Conservation (phyloP, 768 basidiomycete genomes). For the Pseudohyphozyma bogoriensis region DNA sequence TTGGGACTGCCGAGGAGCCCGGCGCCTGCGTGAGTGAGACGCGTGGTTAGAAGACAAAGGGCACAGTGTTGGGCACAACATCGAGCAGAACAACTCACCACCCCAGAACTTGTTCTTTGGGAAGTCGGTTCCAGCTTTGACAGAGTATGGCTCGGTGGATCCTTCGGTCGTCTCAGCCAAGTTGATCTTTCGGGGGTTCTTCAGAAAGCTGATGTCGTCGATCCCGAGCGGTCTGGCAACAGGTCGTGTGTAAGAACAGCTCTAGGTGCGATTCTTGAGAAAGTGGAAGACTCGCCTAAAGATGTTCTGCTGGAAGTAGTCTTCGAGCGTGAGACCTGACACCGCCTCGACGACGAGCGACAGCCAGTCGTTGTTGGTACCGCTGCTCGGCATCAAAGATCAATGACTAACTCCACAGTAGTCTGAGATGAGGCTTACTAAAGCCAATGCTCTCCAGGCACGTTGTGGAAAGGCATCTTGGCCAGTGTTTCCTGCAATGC, state of each 20-base stretch:
- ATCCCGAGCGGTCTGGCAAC: conserved; percentile 35
- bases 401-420: too few relatives aligned
- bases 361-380: conserved; percentile 34
- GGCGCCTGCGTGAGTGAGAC: conserved; percentile 18
- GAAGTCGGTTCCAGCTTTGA: too few relatives aligned
- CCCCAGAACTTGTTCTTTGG: too few relatives aligned
- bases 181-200: conserved; percentile 20
- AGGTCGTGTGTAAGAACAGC: too few relatives aligned
- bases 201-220: conserved; percentile 31
- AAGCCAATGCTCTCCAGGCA: not conserved
- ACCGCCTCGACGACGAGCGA: conserved; percentile 34
- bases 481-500: too few relatives aligned
- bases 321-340: conserved; percentile 32
- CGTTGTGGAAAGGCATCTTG: not conserved
- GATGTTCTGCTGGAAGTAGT: conserved; percentile 35
- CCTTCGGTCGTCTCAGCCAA: not conserved
- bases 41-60: conserved; percentile 15
- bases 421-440: too few relatives aligned
- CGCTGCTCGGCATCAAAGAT: too few relatives aligned
- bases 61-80: too few relatives aligned
- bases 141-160: not conserved
- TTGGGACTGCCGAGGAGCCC: conserved; percentile 32
- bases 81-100: too few relatives aligned
- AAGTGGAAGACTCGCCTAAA: conserved; percentile 24
- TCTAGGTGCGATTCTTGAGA: too few relatives aligned